Conservation (phyloP, 2,329 filamentous ascomycete genomes). For the Colletotrichum tropicicola region DNA sequence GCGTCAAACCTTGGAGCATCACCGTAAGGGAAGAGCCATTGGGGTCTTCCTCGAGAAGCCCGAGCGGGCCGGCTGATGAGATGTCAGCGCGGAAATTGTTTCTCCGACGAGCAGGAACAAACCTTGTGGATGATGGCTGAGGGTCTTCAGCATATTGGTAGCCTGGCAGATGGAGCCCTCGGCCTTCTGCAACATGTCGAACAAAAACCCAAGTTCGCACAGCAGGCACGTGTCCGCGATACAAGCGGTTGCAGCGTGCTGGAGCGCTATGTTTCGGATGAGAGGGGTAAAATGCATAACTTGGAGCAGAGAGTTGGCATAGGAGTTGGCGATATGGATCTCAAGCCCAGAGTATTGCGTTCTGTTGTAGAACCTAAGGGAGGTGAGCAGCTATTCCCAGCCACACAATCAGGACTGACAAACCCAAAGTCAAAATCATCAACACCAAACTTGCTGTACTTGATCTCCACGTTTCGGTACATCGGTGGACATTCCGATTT, state of each 20-base stretch:
- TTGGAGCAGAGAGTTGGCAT: constrained; percentile 91
- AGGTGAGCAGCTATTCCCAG: constrained; percentile 29
- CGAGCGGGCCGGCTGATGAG: constrained; percentile 71
- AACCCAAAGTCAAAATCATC: constrained; percentile 98
- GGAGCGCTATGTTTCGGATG: constrained; percentile 85
- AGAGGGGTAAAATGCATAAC: constrained; percentile 91
- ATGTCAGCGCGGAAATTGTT: constrained; percentile 34
- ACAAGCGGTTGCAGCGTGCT: constrained; percentile 88
- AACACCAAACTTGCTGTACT: constrained; percentile 99
- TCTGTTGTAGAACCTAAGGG: constrained; percentile 86
- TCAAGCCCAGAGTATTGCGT: constrained; percentile 92
- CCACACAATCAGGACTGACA: constrained; percentile 38
- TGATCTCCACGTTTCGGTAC: constrained; percentile 96
- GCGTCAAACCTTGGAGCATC: constrained; percentile 86
- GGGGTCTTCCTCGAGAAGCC: constrained; percentile 85
- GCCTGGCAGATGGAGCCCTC: constrained; percentile 94
- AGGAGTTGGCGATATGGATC: constrained; percentile 96
- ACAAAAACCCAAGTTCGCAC: constrained; percentile 93
- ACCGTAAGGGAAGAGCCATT: constrained; percentile 77
- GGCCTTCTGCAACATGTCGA: constrained; percentile 98
- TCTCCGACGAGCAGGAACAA: constrained; percentile 34
- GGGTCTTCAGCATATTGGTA: constrained; percentile 90
- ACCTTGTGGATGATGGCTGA: constrained; percentile 84
- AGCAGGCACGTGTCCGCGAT: constrained; percentile 84
- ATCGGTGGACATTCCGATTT: constrained; percentile 86